Evolutionary conservation across 2,329 filamentous ascomycete species (phyloP), one percentile per base, ranked within the genome.

Genomic region (Emmonsiellopsis sp.): DNA sequence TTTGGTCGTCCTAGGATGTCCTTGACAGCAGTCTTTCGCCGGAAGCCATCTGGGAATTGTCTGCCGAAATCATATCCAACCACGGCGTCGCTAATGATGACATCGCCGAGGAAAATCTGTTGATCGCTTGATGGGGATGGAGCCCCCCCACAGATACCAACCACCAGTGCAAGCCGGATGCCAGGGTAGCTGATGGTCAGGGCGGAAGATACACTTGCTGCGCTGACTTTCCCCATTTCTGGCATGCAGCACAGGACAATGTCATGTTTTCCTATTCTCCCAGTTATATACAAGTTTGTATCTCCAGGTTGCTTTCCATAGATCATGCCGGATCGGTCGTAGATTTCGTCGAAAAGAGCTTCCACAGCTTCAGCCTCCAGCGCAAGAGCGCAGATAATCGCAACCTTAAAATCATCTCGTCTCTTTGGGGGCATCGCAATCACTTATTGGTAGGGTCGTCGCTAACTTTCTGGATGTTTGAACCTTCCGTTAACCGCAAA

Each of bases 121-220:
- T 9, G 4, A 31, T 45, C 6, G 11, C 26, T 13, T 45, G 5
- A 32, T 10, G 62, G 57, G 65, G 30, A 47, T 1, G 68, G 70
- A 8, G 68, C 61, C 5, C 66, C 71, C 1, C 72, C 73, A 44
- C 72, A 75, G 5, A 75, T 64, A 0, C 73, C 73, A 5, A 69
- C 66, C 0, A 75, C 42, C 0, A 76, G 20, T 2, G 57, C 67
- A 0, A 75, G 55, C 42, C 60, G 64, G 5, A 76, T 54, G 2
- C 52, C 53, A 0, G 52, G 37, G 32, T 65, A 75, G 51, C 70
- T 74, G 1, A 57, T 58, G 0, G 64, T 63, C 8, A 75, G 54
- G 32, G 59, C 61, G 1, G 63, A 54, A 0, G 66, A 57, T 2
- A 67, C 67, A 9, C 34, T 52, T 3, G 66, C 58, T 7, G 63